Evolutionary conservation across 306 rosid species (phyloP), one percentile per base, ranked within the genome.

Genomic region (Abrus precatorius): DNA sequence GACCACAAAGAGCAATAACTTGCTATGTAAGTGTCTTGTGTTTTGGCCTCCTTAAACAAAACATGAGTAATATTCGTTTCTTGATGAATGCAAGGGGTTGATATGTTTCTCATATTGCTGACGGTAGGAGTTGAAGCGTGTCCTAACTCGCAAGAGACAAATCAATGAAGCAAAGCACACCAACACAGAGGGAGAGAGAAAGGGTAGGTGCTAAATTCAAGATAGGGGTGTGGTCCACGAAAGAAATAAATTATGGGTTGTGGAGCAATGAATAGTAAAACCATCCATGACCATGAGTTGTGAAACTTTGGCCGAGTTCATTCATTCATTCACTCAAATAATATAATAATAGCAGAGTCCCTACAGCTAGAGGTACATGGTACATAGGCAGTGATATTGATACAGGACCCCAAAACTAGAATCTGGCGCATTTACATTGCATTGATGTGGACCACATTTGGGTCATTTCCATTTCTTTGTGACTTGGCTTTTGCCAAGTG

Each of bases 171-270:
- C 27, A 5, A 40, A 65, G 5, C 9, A 44, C 9, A 55, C 4
- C 32, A 10, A 20, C 27, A 72, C 6, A 72, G 27, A 53, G 20
- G 20, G 41, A 78, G 30, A 20, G 29, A 56, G 56, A 55, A 43
- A 55, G 68, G 76, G 54, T 20, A 20, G 20, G 20, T 20, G 82
- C 55, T 9, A 65, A 52, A 43, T 68, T 13, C 57, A 72, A 64
- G 60, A 74, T 5, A 44, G 10, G 43, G 38, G 20, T 72, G 80
- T 80, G 84, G 84, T 73, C 80, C 84, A 73, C 57, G 70, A 33
- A 82, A 55, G 80, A 20, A 20, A 74, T 66, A 69, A 81, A 81
- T 75, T 14, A 74, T 81, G 76, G 84, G 76, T 20, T 12, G 36
- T 62, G 75, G 65, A 67, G 36, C 76, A 67, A 38, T 66, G 67